Base-by-base conservation (phyloP, 75 land plant genomes). In the Sequoiadendron giganteum region DNA sequence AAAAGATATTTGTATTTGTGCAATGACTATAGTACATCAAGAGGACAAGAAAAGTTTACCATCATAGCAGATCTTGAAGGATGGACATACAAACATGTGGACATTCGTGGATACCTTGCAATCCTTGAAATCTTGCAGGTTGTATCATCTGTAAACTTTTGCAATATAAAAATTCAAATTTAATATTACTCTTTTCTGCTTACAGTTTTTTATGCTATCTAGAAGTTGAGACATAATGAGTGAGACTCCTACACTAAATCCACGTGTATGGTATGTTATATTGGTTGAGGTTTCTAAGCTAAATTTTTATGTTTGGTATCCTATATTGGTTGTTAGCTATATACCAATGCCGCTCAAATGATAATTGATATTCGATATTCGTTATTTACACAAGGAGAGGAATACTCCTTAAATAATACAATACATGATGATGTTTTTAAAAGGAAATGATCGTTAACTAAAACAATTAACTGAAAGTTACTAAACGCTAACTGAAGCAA, bases 11-110 rank as follows among this genome's bases (percentile, higher is more conserved):
- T 81, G 28, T 48, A 9, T 81, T 54, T 85, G 21, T 85, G 58
- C 65, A 30, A 86, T 89, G 83, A 13, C 28, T 85, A 72, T 91
- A 96, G 98, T 80, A 84, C 93, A 89, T 91, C 92, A 76, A 36
- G 88, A 39, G 95, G 92, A 45, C 84, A 77, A 13, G 48, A 45
- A 34, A 86, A 86, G 43, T 86, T 86, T 72, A 19, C 48, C 30
- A 73, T 86, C 40, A 86, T 86, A 43, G 79, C 36, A 75, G 82
- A 86, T 42, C 58, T 86, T 68, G 84, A 16, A 38, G 49, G 84
- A 38, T 86, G 87, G 87, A 11, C 84, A 45, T 82, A 82, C 84
- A 82, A 45, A 13, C 47, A 82, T 82, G 52, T 82, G 42, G 48
- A 86, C 49, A 77, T 86, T 73, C 82, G 87, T 68, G 87, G 87